Evolutionary conservation across 768 basidiomycete species (phyloP).

Genomic region (Suillus sp.): DNA sequence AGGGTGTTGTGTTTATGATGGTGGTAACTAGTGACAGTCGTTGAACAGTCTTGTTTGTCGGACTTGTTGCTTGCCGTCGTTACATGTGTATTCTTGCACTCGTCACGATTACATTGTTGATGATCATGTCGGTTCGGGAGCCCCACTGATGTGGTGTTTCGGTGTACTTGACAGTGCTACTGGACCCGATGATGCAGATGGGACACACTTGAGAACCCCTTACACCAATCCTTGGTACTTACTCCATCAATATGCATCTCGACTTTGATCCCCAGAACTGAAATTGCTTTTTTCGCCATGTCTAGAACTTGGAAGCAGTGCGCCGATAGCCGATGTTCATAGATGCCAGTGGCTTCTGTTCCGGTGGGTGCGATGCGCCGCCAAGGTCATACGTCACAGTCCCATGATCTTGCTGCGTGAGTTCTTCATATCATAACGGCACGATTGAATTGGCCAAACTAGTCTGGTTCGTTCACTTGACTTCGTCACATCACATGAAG

Average conservation of each 20-base stretch:
- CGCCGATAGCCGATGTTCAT: background rate
- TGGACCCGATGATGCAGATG: background rate
- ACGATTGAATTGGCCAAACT: background rate
- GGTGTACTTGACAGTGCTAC: background rate
- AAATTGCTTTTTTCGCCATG: background rate
- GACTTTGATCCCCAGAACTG: background rate
- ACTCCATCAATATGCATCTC: background rate
- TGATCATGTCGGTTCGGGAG: background rate
- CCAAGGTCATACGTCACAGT: background rate
- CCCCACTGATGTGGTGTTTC: background rate
- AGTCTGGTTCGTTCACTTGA: background rate
- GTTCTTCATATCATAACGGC: background rate
- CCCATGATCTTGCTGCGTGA: background rate
- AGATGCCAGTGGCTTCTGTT: background rate
- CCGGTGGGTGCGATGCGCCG: background rate
- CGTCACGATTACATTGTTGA: constrained; percentile 2
- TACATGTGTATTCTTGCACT: constrained; percentile 9
- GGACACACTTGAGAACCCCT: background rate
- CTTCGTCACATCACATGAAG: background rate
- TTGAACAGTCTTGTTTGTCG: constrained; percentile 2
- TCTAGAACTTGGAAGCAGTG: background rate
- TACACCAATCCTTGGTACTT: background rate
- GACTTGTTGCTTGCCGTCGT: constrained; percentile 8
- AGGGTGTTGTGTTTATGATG: background rate
- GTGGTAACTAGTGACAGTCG: background rate